A percentile compares a stretch with the other conserved stretches of the same genome.
These are phyloP conservation scores for Arthrobotrys musiformis DNA, from an alignment of 2,329 filamentous ascomycete genomes.

Conservation along the genomic window DNA sequence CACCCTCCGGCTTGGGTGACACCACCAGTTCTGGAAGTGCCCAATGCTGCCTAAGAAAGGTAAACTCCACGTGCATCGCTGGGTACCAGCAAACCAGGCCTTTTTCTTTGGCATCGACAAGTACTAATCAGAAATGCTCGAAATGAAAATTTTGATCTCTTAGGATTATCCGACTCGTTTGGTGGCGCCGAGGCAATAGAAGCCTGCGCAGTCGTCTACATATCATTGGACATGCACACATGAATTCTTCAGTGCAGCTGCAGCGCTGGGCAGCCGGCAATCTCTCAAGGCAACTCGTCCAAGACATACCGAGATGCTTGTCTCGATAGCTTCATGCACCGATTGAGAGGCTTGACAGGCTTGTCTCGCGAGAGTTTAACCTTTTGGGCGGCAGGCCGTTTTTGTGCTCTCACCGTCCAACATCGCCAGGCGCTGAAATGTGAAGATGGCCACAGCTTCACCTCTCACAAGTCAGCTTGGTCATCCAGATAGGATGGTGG, in stretches of 20 bases:
- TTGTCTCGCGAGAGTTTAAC: constrained; percentile 2
- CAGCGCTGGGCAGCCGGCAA: background rate
- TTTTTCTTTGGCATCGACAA: constrained; percentile 19
- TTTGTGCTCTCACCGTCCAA: constrained; percentile 4
- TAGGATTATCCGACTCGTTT: constrained; percentile 29
- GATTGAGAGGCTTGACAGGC: background rate
- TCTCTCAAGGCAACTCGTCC: constrained; percentile 6
- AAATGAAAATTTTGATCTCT: constrained; percentile 4
- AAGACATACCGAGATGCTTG: background rate
- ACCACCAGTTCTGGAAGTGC: background rate
- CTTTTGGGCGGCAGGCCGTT: constrained; percentile 20
- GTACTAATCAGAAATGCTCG: constrained; percentile 9
- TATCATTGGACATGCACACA: background rate
- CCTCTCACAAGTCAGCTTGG: constrained; percentile 21
- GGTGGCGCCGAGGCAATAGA: constrained; percentile 12
- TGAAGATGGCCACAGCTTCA: constrained; percentile 7
- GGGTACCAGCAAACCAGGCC: constrained; percentile 2
- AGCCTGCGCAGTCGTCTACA: constrained; percentile 9
- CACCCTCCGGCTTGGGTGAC: background rate
- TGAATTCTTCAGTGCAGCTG: background rate
- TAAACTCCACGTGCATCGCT: constrained; percentile 28
- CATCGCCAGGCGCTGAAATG: background rate
- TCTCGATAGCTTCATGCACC: background rate
- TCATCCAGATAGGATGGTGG: constrained; percentile 32
- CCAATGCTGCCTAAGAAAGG: constrained; percentile 32